Conservation (phyloP, 495 filamentous ascomycete genomes). For the Penicillium lagena region DNA sequence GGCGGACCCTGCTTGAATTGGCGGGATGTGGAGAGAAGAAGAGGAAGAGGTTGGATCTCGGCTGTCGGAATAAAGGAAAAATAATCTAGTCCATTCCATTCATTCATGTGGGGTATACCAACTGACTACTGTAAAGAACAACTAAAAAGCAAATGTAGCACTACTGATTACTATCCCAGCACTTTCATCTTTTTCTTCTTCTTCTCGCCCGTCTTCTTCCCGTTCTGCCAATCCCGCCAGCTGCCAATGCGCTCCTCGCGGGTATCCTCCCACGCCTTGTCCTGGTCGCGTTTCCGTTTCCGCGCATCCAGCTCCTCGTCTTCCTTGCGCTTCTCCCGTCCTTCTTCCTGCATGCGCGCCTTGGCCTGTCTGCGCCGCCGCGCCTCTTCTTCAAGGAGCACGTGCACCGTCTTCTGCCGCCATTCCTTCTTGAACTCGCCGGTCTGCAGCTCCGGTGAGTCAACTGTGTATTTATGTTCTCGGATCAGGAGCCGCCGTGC, state of each 20-base stretch:
- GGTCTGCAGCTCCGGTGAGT: conserved; percentile 74
- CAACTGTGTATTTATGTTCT: conserved; percentile 85
- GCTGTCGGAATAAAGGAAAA: conserved; percentile 7
- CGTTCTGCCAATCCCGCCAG: conserved; percentile 90
- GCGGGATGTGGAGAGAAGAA: not conserved
- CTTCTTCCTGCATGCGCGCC: conserved; percentile 95
- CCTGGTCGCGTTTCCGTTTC: conserved; percentile 89
- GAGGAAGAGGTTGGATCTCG: conserved; percentile 17
- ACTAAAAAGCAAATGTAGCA: not conserved
- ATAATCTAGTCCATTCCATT: conserved; percentile 11
- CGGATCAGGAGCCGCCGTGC: conserved; percentile 91
- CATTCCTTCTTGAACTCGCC: conserved; percentile 76
- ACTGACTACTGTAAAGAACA: not conserved
- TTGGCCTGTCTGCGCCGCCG: conserved; percentile 78
- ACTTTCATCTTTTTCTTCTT: conserved; percentile 96
- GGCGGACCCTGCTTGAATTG: conserved; percentile 1
- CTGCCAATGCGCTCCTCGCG: conserved; percentile 87
- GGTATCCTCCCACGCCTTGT: conserved; percentile 88
- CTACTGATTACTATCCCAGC: conserved; percentile 38
- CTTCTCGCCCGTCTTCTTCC: conserved; percentile 45
- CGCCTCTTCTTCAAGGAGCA: conserved; percentile 90
- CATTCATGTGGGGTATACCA: conserved; percentile 1
- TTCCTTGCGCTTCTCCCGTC: conserved; percentile 76
- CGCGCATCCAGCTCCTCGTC: conserved; percentile 83
- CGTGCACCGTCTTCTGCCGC: conserved; percentile 85